Evolutionary conservation across 1,284 basidiomycete genomes (phyloP), one percentile per base, ranked within the genome.

Genomic region (Rhodotorula sp.): DNA sequence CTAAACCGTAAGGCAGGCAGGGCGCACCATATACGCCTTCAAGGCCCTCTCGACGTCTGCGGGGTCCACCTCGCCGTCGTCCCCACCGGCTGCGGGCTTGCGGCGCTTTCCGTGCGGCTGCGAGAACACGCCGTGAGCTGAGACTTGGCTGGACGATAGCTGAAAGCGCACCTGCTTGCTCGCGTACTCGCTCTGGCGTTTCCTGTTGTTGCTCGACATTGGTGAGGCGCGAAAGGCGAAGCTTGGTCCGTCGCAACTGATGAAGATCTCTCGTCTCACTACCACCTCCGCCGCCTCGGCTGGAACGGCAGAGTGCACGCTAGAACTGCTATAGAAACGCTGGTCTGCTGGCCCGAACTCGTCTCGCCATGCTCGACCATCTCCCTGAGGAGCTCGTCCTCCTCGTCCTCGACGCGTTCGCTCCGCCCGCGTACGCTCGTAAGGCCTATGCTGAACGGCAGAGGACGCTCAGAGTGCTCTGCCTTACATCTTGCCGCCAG

Each of bases 21-120:
- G 41, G 29, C 55, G 46, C 46, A 62, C 66, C 60, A 67, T 34
- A 48, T 67, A 67, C 3, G 66, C 60, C 55, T 67, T 67, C 12
- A 67, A 6, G 0, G 39, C 39, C 6, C 34, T 27, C 34, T 67
- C 61, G 34, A 57, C 46, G 39, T 36, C 37, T 34, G 17, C 46
- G 8, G 66, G 66, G 37, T 62, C 60, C 3, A 21, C 9, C 25
- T 39, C 22, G 1, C 7, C 34, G 1, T 54, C 51, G 21, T 57
- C 60, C 5, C 37, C 36, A 21, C 29, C 44, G 17, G 37, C 12
- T 0, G 60, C 34, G 2, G 37, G 39, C 37, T 41, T 51, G 22
- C 66, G 32, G 27, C 66, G 66, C 54, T 67, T 67, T 48, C 17
- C 25, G 0, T 66, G 58, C n/a, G 54, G 29, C 60, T 36, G 61